Conservation (phyloP, 2,329 filamentous ascomycete species). For the Sarocladium brachiariae region DNA sequence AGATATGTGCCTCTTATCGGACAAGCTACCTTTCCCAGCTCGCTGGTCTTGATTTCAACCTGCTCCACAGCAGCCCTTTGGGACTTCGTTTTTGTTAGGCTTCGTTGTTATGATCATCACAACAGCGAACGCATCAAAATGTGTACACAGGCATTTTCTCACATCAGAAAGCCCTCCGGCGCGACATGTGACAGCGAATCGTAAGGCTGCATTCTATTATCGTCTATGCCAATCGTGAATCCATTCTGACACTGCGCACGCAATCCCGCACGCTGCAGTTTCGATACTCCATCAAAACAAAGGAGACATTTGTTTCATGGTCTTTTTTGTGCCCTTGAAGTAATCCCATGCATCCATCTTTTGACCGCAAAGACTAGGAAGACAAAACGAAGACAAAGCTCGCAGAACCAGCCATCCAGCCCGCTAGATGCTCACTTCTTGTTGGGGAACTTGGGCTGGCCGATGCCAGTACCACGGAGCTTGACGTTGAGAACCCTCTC, state of each 20-base stretch:
- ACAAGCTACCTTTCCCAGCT: no score
- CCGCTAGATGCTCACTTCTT: conserved; percentile 37
- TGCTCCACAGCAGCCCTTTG: no score
- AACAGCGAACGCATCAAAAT: no score
- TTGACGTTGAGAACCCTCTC: conserved; percentile 84
- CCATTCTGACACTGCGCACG: not conserved
- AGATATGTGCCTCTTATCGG: no score
- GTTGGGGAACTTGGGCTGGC: conserved; percentile 74
- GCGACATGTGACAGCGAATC: not conserved
- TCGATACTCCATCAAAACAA: conserved; percentile 8
- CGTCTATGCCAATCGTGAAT: conserved; percentile 9
- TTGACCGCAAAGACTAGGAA: not conserved
- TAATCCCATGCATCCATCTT: conserved; percentile 1
- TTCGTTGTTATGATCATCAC: no score
- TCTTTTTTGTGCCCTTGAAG: not conserved
- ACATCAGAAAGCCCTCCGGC: no score
- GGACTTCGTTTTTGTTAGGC: no score
- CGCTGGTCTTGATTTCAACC: no score
- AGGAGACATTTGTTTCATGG: no score
- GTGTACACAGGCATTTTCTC: no score
- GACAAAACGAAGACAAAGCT: not conserved
- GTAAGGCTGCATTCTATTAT: conserved; percentile 8
- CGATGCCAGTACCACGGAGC: conserved; percentile 79
- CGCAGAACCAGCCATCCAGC: conserved; percentile 1
- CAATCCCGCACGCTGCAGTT: conserved; percentile 7